A percentile compares a stretch with the other conserved stretches of the same genome.
phyloP scores from a whole-genome alignment of 2,329 filamentous ascomycete species.

The Penicillium sp. region DNA sequence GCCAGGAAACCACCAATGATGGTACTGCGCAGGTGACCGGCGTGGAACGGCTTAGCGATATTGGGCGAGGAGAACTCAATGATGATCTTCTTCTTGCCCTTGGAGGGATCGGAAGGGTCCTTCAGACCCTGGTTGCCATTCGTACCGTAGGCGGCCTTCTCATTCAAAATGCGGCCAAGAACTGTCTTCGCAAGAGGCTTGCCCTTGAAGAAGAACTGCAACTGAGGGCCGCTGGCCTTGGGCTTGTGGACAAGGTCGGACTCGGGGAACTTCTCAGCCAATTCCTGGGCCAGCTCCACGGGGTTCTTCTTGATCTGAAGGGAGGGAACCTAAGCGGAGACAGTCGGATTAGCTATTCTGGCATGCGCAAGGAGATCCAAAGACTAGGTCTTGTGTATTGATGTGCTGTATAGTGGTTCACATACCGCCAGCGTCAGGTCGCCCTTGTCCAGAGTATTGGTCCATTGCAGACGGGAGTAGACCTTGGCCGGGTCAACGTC shows the following conservation, averaged over 20 bases:
- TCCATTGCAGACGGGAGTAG: constrained; percentile 48
- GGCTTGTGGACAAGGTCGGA: constrained; percentile 63
- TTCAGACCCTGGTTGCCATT: constrained; percentile 63
- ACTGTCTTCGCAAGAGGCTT: constrained; percentile 60
- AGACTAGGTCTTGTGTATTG: neutral
- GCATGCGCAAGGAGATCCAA: neutral
- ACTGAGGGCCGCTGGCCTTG: constrained; percentile 60
- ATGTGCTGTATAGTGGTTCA: constrained; percentile 3
- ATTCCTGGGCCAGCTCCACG: constrained; percentile 59
- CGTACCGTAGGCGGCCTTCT: constrained; percentile 62
- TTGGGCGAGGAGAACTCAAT: constrained; percentile 71
- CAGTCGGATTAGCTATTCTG: constrained; percentile 12
- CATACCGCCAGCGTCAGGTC: constrained; percentile 50
- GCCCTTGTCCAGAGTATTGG: constrained; percentile 52
- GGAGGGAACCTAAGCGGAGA: constrained; percentile 40
- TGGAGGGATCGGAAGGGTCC: constrained; percentile 60
- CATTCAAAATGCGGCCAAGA: constrained; percentile 63
- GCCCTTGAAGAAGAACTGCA: constrained; percentile 70
- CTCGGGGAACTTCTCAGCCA: constrained; percentile 61
- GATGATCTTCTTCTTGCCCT: constrained; percentile 63
- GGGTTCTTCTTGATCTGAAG: constrained; percentile 62
- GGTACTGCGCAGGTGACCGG: constrained; percentile 67
- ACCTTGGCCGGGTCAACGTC: constrained; percentile 46
- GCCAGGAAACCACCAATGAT: constrained; percentile 70
- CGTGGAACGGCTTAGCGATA: constrained; percentile 70